These are phyloP conservation scores for Saccharomycopsis sp. DNA, from an alignment of 805 yeast genomes.

Conservation along the genomic window DNA sequence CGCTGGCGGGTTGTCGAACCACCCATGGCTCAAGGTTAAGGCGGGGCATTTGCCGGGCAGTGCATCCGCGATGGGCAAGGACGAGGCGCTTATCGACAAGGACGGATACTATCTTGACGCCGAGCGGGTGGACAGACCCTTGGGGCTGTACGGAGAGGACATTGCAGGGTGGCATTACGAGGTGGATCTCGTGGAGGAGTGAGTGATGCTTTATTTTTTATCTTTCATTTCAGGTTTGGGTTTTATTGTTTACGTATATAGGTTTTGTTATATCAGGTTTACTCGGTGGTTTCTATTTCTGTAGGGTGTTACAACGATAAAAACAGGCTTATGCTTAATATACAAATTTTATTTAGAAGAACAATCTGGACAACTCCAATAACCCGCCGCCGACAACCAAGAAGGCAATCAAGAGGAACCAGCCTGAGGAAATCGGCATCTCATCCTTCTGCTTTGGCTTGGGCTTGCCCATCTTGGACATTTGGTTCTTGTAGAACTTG, in stretches of 20 bases:
- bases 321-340: too few species aligned
- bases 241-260: background rate
- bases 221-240: background rate
- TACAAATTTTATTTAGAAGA: too few species aligned
- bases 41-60: conserved; percentile 3
- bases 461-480: conserved; percentile 35
- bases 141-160: conserved; percentile 25
- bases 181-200: background rate
- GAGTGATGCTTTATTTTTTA: background rate
- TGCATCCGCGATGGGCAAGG: too few species aligned
- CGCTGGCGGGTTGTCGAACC: conserved; percentile 44
- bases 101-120: conserved; percentile 7
- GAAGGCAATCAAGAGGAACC: conserved; percentile 34
- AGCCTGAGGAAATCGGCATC: conserved; percentile 34
- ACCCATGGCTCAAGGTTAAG: conserved; percentile 29
- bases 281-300: too few species aligned
- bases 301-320: too few species aligned
- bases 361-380: conserved; percentile 33
- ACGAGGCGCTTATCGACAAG: too few species aligned
- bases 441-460: conserved; percentile 26
- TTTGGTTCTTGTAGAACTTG: conserved; percentile 35
- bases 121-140: conserved; percentile 21
- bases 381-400: conserved; percentile 41
- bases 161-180: conserved; percentile 24
- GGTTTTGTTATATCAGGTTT: background rate